phyloP scores from a whole-genome alignment of 2,329 filamentous ascomycete species.

The Venturia asperata region DNA sequence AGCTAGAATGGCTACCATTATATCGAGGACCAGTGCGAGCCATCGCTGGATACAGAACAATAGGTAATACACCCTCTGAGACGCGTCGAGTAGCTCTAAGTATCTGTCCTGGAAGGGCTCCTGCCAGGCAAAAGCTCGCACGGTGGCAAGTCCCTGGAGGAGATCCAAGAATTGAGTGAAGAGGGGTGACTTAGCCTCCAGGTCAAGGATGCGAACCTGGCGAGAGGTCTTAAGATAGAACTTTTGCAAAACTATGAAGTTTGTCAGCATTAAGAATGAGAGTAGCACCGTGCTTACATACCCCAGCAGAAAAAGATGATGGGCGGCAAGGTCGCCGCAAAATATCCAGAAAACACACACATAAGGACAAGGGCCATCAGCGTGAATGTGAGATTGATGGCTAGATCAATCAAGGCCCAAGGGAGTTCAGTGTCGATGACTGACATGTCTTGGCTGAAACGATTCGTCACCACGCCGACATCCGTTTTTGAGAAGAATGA shows the following conservation, averaged over 20 bases:
- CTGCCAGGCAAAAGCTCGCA: background rate
- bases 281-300: too few relatives aligned
- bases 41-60: background rate
- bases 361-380: slow-evolving; percentile 32
- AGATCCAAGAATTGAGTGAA: slow-evolving; percentile 26
- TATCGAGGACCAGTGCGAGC: background rate
- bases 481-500: slow-evolving; percentile 22
- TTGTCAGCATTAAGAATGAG: too few relatives aligned
- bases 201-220: slow-evolving; percentile 46
- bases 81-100: background rate
- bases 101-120: background rate
- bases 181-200: slow-evolving; percentile 45
- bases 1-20: background rate
- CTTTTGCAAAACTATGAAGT: too few relatives aligned
- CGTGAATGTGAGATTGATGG: slow-evolving; percentile 31
- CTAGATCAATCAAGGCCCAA: background rate
- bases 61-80: slow-evolving; percentile 4
- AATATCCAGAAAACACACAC: too few relatives aligned
- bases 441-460: slow-evolving; percentile 17
- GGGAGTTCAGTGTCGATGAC: slow-evolving; percentile 9
- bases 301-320: too few relatives aligned
- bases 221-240: slow-evolving; percentile 44
- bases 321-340: too few relatives aligned
- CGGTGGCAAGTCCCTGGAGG: background rate
- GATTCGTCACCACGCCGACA: slow-evolving; percentile 21